These are phyloP conservation scores for Alternaria brassicicola DNA, from an alignment of 2,329 filamentous ascomycete genomes.

Conservation along the genomic window DNA sequence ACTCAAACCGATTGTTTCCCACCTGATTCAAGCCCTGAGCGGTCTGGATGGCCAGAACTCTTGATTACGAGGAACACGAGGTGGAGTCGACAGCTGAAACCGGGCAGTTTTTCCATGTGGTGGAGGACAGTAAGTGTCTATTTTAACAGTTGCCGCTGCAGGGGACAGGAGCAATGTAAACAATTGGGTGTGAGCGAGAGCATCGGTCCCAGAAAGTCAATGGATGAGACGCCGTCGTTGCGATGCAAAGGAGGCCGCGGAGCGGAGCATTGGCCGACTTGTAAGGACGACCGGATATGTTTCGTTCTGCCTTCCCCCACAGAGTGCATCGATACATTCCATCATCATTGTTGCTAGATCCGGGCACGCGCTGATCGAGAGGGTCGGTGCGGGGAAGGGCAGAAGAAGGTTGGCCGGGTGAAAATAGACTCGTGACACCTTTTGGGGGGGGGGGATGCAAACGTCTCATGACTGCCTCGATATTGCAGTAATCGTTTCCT, in stretches of 20 bases:
- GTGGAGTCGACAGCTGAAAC: neutral
- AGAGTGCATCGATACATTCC: neutral
- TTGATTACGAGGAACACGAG: neutral
- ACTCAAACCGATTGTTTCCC: neutral
- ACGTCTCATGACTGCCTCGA: slow-evolving; percentile 13
- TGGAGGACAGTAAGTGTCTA: slow-evolving; percentile 1
- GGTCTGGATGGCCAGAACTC: slow-evolving; percentile 3
- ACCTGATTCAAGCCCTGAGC: slow-evolving; percentile 1
- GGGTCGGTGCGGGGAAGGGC: neutral
- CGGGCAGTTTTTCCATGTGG: neutral
- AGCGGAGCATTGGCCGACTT: slow-evolving; percentile 1
- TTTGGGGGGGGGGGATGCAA: neutral
- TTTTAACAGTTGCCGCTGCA: slow-evolving; percentile 7
- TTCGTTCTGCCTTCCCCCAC: neutral
- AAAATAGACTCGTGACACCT: slow-evolving; percentile 5
- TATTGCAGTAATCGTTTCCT: slow-evolving; percentile 10
- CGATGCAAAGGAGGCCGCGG: slow-evolving; percentile 3
- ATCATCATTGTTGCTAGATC: neutral
- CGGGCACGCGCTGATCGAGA: neutral
- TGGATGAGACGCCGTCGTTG: neutral
- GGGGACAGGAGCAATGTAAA: slow-evolving; percentile 11
- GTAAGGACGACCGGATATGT: neutral
- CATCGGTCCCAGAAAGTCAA: slow-evolving; percentile 1
- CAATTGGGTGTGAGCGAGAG: neutral
- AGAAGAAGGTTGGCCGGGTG: neutral